Base-by-base conservation (phyloP, 306 rosid genomes). In the Vicia villosa region DNA sequence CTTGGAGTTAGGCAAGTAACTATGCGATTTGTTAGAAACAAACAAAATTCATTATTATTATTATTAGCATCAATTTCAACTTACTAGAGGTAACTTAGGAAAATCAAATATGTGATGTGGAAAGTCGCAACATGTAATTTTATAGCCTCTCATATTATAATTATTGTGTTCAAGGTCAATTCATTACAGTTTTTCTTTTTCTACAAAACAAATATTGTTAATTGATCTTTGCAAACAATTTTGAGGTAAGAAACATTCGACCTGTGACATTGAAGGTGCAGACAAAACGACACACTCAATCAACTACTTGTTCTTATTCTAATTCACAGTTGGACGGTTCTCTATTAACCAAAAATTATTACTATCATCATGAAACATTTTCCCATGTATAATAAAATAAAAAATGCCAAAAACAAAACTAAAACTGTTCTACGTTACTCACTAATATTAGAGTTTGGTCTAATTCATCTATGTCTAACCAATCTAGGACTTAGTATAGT, bases 141-240 rank as follows among this genome's bases (percentile, higher is more conserved):
- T 2, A 16, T 16, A 52, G 3, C 30, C 59, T 2, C 59, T 10
- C 34, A 5, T 22, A 17, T 50, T n/a, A 15, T n/a, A 16, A 47
- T 6, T 4, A 9, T 21, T 52, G 32, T 21, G 15, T 11, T 20
- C 15, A 20, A 10, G 30, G 58, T 47, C 60, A 54, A 54, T 52
- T 52, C 60, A 22, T 54, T 12, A 22, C 10, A 2, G 34, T 19
- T 50, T 50, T 19, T 50, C 28, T 50, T 17, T 19, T 50, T 19
- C 7, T 50, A 50, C 24, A 50, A 10, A 10, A 22, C 9, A 54
- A 54, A 21, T 21, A 9, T 50, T 22, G 16, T 22, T 12, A 54
- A 54, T 21, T 22, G 60, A 22, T 54, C 60, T 54, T 54, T 54
- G 16, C 36, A 54, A 54, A 8, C 60, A 54, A 15, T 47, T 47